A percentile compares a stretch with the other conserved stretches of the same genome.
Evolutionary conservation across 75 land plant genomes (phyloP).

Genomic region (Sequoia sempervirens): DNA sequence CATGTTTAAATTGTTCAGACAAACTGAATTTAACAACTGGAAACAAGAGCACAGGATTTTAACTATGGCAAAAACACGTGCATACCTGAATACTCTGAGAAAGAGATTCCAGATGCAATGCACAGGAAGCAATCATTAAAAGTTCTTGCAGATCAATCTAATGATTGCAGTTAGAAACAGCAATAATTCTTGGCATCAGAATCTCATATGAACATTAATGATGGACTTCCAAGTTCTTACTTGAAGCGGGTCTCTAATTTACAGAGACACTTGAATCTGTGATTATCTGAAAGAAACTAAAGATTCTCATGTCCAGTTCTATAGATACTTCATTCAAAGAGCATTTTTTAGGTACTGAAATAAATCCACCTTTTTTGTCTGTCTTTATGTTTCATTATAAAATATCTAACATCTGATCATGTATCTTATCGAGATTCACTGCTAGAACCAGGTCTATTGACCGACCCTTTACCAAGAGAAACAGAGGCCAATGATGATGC

Average conservation of each 20-base stretch:
- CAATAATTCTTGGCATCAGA: conserved; percentile 2
- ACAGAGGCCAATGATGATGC: conserved; percentile 70
- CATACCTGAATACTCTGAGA: neutral
- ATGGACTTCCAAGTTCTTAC: neutral
- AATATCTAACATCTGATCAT: neutral
- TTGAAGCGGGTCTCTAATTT: neutral
- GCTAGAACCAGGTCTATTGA: conserved; percentile 3
- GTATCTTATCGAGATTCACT: neutral
- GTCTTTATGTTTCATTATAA: neutral
- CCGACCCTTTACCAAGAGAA: conserved; percentile 39
- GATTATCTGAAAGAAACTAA: neutral
- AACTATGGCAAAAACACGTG: neutral
- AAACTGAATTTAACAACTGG: neutral
- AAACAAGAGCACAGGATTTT: neutral
- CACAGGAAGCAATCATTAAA: neutral
- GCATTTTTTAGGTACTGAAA: conserved; percentile 3
- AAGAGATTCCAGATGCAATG: neutral
- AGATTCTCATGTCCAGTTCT: neutral
- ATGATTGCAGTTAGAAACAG: neutral
- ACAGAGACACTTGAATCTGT: neutral
- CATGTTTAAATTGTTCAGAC: neutral
- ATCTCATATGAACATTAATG: neutral
- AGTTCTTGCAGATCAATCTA: neutral
- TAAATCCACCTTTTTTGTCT: conserved; percentile 1
- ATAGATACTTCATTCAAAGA: conserved; percentile 3